Percentiles rank a stretch among this genome's conserved stretches.
Evolutionary conservation across 2,329 filamentous ascomycete species (phyloP).

Genomic region (Nannizziopsis arthrosporioides): DNA sequence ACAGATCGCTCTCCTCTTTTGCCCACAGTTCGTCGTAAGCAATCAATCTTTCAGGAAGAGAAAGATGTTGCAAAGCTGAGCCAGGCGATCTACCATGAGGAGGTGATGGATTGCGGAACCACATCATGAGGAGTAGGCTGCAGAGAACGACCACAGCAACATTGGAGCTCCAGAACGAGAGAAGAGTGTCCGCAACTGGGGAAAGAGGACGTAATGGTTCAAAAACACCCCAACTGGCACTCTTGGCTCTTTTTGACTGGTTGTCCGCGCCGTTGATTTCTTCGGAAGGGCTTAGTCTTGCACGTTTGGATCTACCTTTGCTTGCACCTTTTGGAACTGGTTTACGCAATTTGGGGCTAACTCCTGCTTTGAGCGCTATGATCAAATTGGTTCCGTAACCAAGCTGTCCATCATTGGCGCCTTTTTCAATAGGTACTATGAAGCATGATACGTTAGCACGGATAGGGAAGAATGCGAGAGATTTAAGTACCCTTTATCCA

Average conservation of each 20-base stretch:
- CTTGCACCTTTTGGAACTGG: slow-evolving; percentile 35
- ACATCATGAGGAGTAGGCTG: slow-evolving; percentile 60
- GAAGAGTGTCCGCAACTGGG: slow-evolving; percentile 57
- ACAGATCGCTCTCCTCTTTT: slow-evolving; percentile 74
- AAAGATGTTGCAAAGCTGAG: slow-evolving; percentile 30
- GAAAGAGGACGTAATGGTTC: slow-evolving; percentile 65
- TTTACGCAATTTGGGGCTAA: slow-evolving; percentile 50
- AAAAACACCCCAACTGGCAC: slow-evolving; percentile 62
- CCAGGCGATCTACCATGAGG: slow-evolving; percentile 28
- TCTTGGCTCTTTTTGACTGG: slow-evolving; percentile 28
- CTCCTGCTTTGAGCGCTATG: slow-evolving; percentile 58
- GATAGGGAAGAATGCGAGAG: background rate
- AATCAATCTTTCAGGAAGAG: slow-evolving; percentile 54
- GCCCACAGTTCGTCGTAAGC: slow-evolving; percentile 93
- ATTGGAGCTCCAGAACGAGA: slow-evolving; percentile 62
- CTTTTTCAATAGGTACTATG: slow-evolving; percentile 86
- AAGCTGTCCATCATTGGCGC: slow-evolving; percentile 77
- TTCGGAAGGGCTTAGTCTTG: slow-evolving; percentile 41
- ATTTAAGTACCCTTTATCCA: slow-evolving; percentile 73
- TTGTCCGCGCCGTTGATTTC: slow-evolving; percentile 36
- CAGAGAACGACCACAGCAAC: slow-evolving; percentile 64
- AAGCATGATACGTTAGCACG: background rate
- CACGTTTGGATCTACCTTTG: slow-evolving; percentile 50
- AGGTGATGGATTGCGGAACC: slow-evolving; percentile 46
- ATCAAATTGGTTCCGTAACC: slow-evolving; percentile 73